phyloP scores from a whole-genome alignment of 345 rosid genomes.

The Garcia nutans region DNA sequence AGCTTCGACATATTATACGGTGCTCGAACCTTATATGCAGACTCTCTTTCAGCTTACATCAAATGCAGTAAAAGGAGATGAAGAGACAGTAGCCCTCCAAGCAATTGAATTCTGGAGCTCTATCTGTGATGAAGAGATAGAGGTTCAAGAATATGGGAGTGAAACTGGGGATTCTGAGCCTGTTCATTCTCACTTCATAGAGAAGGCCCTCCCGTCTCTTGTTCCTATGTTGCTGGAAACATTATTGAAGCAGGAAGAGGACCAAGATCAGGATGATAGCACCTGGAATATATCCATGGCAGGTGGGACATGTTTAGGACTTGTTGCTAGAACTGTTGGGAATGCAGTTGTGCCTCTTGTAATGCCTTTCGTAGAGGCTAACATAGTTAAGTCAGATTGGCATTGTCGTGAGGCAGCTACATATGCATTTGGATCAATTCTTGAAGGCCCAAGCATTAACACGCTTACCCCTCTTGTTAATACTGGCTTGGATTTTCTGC shows the following conservation, averaged over 20 bases:
- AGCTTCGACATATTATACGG: constrained; percentile 79
- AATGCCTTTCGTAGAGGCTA: constrained; percentile 84
- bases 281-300: constrained; percentile 96
- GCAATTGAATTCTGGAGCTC: constrained; percentile 98
- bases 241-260: constrained; percentile 89
- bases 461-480: constrained; percentile 78
- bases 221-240: constrained; percentile 85
- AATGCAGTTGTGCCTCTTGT: constrained; percentile 83
- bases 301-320: constrained; percentile 95
- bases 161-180: constrained; percentile 65
- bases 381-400: constrained; percentile 76
- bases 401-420: constrained; percentile 90
- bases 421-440: constrained; percentile 88
- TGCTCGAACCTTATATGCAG: constrained; percentile 84
- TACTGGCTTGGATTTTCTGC: constrained; percentile 75
- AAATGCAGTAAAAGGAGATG: constrained; percentile 80
- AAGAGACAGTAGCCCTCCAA: constrained; percentile 89
- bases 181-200: constrained; percentile 64
- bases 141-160: constrained; percentile 72
- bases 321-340: constrained; percentile 93
- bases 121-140: constrained; percentile 96
- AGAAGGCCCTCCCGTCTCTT: constrained; percentile 75
- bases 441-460: constrained; percentile 81
- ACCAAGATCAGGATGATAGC: constrained; percentile 86
- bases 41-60: constrained; percentile 84